A percentile compares a stretch with the other conserved stretches of the same genome.
Conservation (phyloP, 1,284 basidiomycete genomes). For the Ceratobasidium sp. region DNA sequence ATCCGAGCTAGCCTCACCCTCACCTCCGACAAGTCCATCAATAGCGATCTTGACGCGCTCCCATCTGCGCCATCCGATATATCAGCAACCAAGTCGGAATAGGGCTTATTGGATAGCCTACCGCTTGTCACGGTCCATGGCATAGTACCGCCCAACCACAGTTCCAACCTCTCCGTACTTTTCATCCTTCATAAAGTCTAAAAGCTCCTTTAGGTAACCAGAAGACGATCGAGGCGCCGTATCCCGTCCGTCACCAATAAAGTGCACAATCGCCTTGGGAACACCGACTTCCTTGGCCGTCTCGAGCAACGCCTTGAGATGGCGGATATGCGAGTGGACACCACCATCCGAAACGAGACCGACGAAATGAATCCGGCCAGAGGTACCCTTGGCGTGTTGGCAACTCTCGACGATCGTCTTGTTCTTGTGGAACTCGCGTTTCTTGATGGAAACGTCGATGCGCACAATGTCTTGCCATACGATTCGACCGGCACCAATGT, state of each 20-base stretch:
- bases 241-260: slow-evolving; percentile 89
- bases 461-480: slow-evolving; percentile 96
- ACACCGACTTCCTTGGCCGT: slow-evolving; percentile 84
- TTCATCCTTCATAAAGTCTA: slow-evolving; percentile 78
- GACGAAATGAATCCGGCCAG: slow-evolving; percentile 81
- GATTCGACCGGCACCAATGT: slow-evolving; percentile 89
- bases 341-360: slow-evolving; percentile 92
- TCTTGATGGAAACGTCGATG: slow-evolving; percentile 90
- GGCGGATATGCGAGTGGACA: slow-evolving; percentile 91
- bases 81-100: not conserved
- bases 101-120: not conserved
- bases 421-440: slow-evolving; percentile 83
- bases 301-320: slow-evolving; percentile 86
- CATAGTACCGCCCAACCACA: slow-evolving; percentile 87
- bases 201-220: slow-evolving; percentile 75
- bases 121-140: slow-evolving; percentile 94
- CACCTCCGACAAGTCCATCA: slow-evolving; percentile 79
- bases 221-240: slow-evolving; percentile 83
- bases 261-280: slow-evolving; percentile 86
- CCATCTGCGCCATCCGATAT: slow-evolving; percentile 56
- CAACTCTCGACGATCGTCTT: slow-evolving; percentile 72
- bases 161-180: slow-evolving; percentile 69
- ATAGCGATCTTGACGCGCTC: slow-evolving; percentile 88
- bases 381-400: slow-evolving; percentile 79
- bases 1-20: slow-evolving; percentile 69